Evolutionary conservation across 805 yeast genomes (phyloP).

Genomic region (Sungouiella thailandica): DNA sequence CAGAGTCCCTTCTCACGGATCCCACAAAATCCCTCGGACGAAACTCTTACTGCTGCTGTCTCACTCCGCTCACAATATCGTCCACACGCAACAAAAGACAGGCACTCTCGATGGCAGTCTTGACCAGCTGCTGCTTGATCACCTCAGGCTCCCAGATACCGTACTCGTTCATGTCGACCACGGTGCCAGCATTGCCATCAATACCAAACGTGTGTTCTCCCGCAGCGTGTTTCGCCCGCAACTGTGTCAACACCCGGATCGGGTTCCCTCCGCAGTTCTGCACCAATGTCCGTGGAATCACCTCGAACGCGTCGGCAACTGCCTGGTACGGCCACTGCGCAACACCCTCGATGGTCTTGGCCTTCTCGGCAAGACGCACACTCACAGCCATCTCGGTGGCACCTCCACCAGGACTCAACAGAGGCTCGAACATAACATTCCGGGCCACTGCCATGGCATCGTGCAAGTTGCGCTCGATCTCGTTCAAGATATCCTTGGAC

Average conservation of each 20-base stretch:
- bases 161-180: constrained; percentile 91
- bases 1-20: too few species aligned
- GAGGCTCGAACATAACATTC: constrained; percentile 91
- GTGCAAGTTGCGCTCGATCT: constrained; percentile 92
- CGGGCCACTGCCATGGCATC: constrained; percentile 98
- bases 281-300: constrained; percentile 93
- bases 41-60: constrained; percentile 35
- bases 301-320: constrained; percentile 98
- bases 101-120: constrained; percentile 98
- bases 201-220: constrained; percentile 85
- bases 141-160: constrained; percentile 99
- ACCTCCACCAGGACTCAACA: constrained; percentile 97
- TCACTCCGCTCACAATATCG: constrained; percentile 94
- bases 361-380: constrained; percentile 81
- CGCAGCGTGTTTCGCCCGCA: constrained; percentile 94
- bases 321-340: constrained; percentile 99
- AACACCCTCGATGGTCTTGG: constrained; percentile 88
- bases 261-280: constrained; percentile 99
- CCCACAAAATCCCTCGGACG: too few species aligned
- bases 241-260: constrained; percentile 78
- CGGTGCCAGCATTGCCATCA: constrained; percentile 90
- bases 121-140: constrained; percentile 91
- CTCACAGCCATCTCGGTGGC: constrained; percentile 99
- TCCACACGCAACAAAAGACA: constrained; percentile 92
- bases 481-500: constrained; percentile 92